These are phyloP conservation scores for Besnoitia besnoiti DNA, from an alignment of 169 alveolate genomes.

Conservation along the genomic window DNA sequence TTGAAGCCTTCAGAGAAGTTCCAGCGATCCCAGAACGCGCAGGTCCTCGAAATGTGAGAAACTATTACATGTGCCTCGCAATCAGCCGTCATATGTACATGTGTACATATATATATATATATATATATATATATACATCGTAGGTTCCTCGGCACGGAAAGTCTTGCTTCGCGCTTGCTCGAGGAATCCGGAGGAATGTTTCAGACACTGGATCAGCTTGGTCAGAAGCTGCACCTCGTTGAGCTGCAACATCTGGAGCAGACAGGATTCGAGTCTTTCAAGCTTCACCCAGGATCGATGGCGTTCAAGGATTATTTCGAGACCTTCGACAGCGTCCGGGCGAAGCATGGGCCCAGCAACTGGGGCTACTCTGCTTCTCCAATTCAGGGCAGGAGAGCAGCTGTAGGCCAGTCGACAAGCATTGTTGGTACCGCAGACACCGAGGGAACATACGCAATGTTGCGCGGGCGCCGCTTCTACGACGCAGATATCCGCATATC, in stretches of 20 bases:
- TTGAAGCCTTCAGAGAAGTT: slow-evolving; percentile 86
- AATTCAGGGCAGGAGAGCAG: slow-evolving; percentile 79
- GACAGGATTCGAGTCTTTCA: slow-evolving; percentile 79
- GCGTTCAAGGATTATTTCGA: slow-evolving; percentile 83
- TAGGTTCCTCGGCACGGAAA: slow-evolving; percentile 49
- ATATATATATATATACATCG: too few species aligned
- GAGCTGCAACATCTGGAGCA: slow-evolving; percentile 80
- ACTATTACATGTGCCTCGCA: too few species aligned
- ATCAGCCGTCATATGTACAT: background rate
- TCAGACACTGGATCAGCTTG: slow-evolving; percentile 79
- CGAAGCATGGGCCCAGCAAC: slow-evolving; percentile 79
- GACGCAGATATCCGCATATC: slow-evolving; percentile 81
- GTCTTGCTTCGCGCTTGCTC: slow-evolving; percentile 70
- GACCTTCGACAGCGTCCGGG: slow-evolving; percentile 79
- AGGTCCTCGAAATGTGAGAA: slow-evolving; percentile 77
- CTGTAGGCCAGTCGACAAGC: slow-evolving; percentile 85
- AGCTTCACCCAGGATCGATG: slow-evolving; percentile 80
- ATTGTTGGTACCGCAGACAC: slow-evolving; percentile 78
- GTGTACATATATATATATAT: background rate
- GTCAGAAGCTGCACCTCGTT: slow-evolving; percentile 77
- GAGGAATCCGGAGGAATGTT: slow-evolving; percentile 75
- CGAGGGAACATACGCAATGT: slow-evolving; percentile 86
- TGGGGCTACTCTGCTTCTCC: slow-evolving; percentile 90
- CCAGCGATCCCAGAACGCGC: slow-evolving; percentile 77
- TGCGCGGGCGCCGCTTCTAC: slow-evolving; percentile 82